phyloP scores from a whole-genome alignment of 1,284 basidiomycete genomes.

The Moniliophthora roreri region DNA sequence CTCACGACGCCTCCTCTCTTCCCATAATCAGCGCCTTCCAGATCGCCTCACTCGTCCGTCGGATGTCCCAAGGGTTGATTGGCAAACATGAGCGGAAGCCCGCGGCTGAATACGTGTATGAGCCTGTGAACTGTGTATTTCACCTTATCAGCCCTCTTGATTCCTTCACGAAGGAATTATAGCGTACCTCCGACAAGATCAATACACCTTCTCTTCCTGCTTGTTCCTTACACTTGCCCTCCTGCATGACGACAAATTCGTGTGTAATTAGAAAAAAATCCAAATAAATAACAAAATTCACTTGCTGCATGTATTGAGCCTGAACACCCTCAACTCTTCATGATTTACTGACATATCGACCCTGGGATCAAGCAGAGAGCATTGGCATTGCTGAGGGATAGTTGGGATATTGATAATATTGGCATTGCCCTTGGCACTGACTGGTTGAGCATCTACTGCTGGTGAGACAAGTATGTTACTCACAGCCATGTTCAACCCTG shows the following conservation, averaged over 20 bases:
- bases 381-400: too few species aligned
- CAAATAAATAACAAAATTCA: too few species aligned
- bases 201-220: conserved; percentile 56
- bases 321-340: too few species aligned
- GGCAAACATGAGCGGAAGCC: conserved; percentile 86
- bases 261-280: conserved; percentile 77
- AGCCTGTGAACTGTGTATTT: conserved; percentile 67
- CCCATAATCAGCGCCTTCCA: conserved; percentile 77
- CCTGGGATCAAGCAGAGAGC: too few species aligned
- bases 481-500: too few species aligned
- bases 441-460: too few species aligned
- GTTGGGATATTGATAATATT: too few species aligned
- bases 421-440: too few species aligned
- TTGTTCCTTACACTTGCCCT: conserved; percentile 31
- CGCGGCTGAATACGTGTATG: conserved; percentile 73
- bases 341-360: too few species aligned
- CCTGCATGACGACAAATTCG: conserved; percentile 85
- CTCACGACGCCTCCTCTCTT: conserved; percentile 63
- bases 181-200: conserved; percentile 69
- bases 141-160: background rate
- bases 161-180: background rate
- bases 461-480: too few species aligned
- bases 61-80: conserved; percentile 82
- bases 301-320: too few species aligned
- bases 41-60: conserved; percentile 76